Conservation (phyloP, 495 filamentous ascomycete genomes). For the Amniculicola lignicola region DNA sequence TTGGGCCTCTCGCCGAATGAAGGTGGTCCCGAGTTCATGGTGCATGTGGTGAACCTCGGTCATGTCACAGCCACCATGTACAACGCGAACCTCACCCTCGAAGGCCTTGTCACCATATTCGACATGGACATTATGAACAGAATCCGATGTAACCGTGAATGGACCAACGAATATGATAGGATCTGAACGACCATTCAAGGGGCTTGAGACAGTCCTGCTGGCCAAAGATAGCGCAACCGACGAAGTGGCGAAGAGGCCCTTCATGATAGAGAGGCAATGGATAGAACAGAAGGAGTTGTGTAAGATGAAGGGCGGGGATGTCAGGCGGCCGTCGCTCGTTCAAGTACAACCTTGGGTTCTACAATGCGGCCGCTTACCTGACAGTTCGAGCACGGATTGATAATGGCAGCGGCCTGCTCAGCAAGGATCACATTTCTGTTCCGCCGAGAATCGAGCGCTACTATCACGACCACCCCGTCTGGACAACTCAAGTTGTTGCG, state of each 20-base stretch:
- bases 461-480: not conserved
- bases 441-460: not conserved
- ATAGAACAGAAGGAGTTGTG: not conserved
- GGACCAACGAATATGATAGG: conserved; percentile 11
- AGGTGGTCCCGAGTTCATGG: conserved; percentile 24
- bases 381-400: not conserved
- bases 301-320: not conserved
- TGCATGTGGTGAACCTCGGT: conserved; percentile 1
- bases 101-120: conserved; percentile 9
- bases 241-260: conserved; percentile 9
- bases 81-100: conserved; percentile 24
- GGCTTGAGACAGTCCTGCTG: not conserved
- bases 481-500: not conserved
- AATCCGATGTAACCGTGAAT: conserved; percentile 13
- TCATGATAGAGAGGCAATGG: conserved; percentile 4
- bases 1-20: conserved; percentile 4
- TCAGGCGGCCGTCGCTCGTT: not conserved
- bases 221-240: conserved; percentile 10
- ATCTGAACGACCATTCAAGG: conserved; percentile 8
- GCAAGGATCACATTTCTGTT: not conserved
- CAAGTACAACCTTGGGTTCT: not conserved
- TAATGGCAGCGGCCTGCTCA: not conserved
- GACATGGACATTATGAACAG: conserved; percentile 27
- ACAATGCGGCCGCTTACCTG: not conserved
- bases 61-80: conserved; percentile 24